Base-by-base conservation (phyloP, 2,329 filamentous ascomycete species). In the Didymella pinodella region DNA sequence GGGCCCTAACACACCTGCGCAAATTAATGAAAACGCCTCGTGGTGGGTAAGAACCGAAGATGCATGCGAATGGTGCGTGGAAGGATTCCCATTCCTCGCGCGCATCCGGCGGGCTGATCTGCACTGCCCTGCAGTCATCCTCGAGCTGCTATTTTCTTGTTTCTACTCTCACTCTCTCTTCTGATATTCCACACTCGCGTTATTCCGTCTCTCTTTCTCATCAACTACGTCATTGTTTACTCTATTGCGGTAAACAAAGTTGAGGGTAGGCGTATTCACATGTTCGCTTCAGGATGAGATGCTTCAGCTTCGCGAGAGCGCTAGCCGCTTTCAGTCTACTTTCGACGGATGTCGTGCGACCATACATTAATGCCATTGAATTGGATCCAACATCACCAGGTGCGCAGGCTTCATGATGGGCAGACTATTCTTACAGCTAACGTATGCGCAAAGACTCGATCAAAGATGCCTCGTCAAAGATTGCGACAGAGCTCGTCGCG, bases 401-500 rank as follows among this genome's bases (percentile, higher is more conserved):
- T 74, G 52, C 50, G 51, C 40, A 53, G 14, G 10, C 3, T 22
- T 38, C 11, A 32, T 34, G 8, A 20, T 6, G n/a, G 14, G n/a
- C 16, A 2, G 5, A 14, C 10, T 22, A 7, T 1, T 2, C 8
- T 16, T 2, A 40, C 6, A 8, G 29, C 51, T 54, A 40, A 54
- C 31, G 18, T 14, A 8, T 11, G 28, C 22, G 7, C 12, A 14
- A 62, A 74, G 81, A 77, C 16, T 83, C 81, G 2, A 81, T 84
- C 62, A 83, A 81, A 58, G 66, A 73, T 53, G 80, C 80, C 16
- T 78, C 82, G 7, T 77, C 76, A 51, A 75, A 75, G 20, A 71
- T 82, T 49, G 80, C 81, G 4, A 77, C 75, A 61, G 78, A 78
- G 44, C 81, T 86, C 75, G 82, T 86, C 69, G 75, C 72, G 26